Evolutionary conservation across 2,329 filamentous ascomycete species (phyloP).

Genomic region (Emydomyces testavorans): DNA sequence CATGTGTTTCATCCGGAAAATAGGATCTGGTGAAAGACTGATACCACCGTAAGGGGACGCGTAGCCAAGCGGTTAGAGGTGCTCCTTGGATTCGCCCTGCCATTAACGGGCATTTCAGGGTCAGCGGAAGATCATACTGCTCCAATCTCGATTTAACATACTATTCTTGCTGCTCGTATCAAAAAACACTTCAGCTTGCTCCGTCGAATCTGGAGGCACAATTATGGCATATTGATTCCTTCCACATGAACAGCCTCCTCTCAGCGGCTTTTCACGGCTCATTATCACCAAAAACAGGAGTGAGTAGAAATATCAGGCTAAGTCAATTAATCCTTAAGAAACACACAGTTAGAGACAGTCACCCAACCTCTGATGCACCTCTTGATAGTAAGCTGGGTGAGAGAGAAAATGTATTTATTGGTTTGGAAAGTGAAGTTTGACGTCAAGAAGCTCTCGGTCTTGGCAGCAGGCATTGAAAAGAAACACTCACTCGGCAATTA

Average conservation of each 20-base stretch:
- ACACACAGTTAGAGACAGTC: too few relatives aligned
- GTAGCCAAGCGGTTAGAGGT: slow-evolving; percentile 68
- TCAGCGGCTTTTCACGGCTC: slow-evolving; percentile 12
- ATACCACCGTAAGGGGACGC: slow-evolving; percentile 72
- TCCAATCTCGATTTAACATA: slow-evolving; percentile 40
- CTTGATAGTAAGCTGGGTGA: too few relatives aligned
- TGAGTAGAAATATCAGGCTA: background rate
- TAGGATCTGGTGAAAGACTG: slow-evolving; percentile 62
- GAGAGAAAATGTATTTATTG: too few relatives aligned
- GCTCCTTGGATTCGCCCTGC: slow-evolving; percentile 54
- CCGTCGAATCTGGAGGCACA: slow-evolving; percentile 48
- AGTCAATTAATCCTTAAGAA: background rate
- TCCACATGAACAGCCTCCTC: slow-evolving; percentile 58
- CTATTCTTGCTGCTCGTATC: slow-evolving; percentile 58
- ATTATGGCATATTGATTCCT: slow-evolving; percentile 70
- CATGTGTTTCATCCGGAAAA: slow-evolving; percentile 64
- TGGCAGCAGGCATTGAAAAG: too few relatives aligned
- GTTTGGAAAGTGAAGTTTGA: too few relatives aligned
- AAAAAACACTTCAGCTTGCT: slow-evolving; percentile 60
- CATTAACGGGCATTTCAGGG: background rate
- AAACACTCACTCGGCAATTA: too few relatives aligned
- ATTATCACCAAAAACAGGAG: slow-evolving; percentile 6
- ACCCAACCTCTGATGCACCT: too few relatives aligned
- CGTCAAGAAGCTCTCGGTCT: slow-evolving; percentile 5
- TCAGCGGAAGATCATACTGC: background rate